phyloP scores from a whole-genome alignment of 2,329 filamentous ascomycete species.

The Beauveria pseudobassiana region DNA sequence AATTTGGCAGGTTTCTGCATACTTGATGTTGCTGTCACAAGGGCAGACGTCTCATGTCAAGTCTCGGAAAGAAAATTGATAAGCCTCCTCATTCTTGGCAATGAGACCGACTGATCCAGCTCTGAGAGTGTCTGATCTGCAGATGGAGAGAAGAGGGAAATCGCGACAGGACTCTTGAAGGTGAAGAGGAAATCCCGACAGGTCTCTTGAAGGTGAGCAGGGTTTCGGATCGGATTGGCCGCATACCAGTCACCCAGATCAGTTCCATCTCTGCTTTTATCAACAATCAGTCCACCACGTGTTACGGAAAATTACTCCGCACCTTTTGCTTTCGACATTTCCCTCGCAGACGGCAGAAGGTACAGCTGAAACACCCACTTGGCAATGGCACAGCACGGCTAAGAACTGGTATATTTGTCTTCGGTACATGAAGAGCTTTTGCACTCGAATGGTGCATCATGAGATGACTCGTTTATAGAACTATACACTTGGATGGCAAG shows the following conservation, averaged over 20 bases:
- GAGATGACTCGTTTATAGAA: slow-evolving; percentile 41
- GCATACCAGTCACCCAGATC: neutral
- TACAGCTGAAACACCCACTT: too few relatives aligned
- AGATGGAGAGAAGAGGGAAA: neutral
- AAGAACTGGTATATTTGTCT: neutral
- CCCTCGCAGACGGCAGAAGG: neutral
- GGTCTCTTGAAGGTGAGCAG: neutral
- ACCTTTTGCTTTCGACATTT: neutral
- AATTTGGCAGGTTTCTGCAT: neutral
- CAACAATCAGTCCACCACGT: neutral
- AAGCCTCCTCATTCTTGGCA: neutral
- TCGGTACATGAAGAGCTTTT: slow-evolving; percentile 1
- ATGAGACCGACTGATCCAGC: neutral
- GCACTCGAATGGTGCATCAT: slow-evolving; percentile 9
- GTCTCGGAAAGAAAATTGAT: too few relatives aligned
- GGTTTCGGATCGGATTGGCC: neutral
- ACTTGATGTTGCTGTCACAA: neutral
- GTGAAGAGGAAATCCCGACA: neutral
- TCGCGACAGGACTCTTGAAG: neutral
- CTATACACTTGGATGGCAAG: slow-evolving; percentile 64
- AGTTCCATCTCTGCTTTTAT: neutral
- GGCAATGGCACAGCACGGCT: too few relatives aligned
- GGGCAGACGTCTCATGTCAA: neutral
- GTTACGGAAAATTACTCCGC: neutral
- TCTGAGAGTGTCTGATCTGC: neutral